phyloP scores from a whole-genome alignment of 345 rosid species.

The Populus alba region DNA sequence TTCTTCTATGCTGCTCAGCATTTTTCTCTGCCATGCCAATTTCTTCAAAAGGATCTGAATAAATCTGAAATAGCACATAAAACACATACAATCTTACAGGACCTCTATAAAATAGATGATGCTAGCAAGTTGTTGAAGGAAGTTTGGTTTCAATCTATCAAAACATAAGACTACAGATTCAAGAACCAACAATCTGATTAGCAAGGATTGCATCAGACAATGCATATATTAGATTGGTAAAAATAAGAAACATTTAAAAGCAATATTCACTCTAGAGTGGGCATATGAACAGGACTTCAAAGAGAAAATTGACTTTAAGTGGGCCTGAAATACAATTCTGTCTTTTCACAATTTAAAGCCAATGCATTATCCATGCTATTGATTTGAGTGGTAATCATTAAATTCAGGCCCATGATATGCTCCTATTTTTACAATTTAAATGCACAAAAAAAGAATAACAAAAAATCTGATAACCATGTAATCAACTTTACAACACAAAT shows the following conservation, averaged over 20 bases:
- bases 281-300: background rate
- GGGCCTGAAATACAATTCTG: background rate
- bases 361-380: background rate
- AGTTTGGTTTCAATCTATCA: background rate
- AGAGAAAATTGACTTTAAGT: background rate
- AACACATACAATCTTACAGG: constrained; percentile 2
- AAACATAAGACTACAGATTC: background rate
- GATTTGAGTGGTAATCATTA: background rate
- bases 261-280: background rate
- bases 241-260: background rate
- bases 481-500: background rate
- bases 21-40: constrained; percentile 62
- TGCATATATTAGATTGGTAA: background rate
- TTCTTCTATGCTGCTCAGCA: constrained; percentile 84
- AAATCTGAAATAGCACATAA: constrained; percentile 39
- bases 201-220: background rate
- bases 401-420: background rate
- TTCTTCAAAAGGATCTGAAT: constrained; percentile 87
- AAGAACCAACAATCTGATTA: background rate
- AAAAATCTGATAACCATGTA: background rate
- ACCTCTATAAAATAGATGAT: background rate
- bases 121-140: background rate
- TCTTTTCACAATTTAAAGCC: background rate
- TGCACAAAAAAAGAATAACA: background rate
- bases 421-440: background rate